Evolutionary conservation across 305 asterid genomes (phyloP).

Genomic region (Solanum aculeatissimum): DNA sequence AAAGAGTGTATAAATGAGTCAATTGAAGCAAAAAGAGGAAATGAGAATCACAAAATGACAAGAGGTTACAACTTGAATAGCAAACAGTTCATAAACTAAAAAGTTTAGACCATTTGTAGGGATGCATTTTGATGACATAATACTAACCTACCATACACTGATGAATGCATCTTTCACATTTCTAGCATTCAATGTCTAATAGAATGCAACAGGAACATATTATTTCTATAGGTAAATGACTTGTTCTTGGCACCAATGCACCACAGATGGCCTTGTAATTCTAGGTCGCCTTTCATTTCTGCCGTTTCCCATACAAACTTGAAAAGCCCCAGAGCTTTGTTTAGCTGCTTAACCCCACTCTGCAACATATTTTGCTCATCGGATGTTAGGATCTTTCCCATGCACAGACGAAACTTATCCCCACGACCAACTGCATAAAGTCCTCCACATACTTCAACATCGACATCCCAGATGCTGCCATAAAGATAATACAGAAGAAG

Average conservation of each 20-base stretch:
- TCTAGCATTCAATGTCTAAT: background rate
- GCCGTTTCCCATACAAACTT: conserved; percentile 83
- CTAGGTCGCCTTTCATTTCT: conserved; percentile 57
- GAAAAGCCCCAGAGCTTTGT: conserved; percentile 58
- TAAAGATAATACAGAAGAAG: conserved; percentile 57
- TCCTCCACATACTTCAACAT: conserved; percentile 78
- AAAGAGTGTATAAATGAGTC: too few relatives aligned
- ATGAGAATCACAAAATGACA: too few relatives aligned
- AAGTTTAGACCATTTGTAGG: background rate
- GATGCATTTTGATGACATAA: background rate
- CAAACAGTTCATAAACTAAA: background rate
- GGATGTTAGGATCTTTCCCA: conserved; percentile 68
- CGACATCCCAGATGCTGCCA: conserved; percentile 45
- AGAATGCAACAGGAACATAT: background rate
- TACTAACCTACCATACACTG: background rate
- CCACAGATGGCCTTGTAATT: conserved; percentile 15
- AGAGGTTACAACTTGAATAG: background rate
- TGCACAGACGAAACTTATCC: conserved; percentile 39
- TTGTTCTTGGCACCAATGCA: background rate
- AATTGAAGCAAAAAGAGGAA: too few relatives aligned
- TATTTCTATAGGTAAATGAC: background rate
- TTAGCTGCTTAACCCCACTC: conserved; percentile 60
- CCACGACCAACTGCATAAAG: conserved; percentile 29
- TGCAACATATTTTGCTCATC: conserved; percentile 42
- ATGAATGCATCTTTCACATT: background rate